Evolutionary conservation across 2,329 filamentous ascomycete genomes (phyloP).

Genomic region (Monilinia laxa): DNA sequence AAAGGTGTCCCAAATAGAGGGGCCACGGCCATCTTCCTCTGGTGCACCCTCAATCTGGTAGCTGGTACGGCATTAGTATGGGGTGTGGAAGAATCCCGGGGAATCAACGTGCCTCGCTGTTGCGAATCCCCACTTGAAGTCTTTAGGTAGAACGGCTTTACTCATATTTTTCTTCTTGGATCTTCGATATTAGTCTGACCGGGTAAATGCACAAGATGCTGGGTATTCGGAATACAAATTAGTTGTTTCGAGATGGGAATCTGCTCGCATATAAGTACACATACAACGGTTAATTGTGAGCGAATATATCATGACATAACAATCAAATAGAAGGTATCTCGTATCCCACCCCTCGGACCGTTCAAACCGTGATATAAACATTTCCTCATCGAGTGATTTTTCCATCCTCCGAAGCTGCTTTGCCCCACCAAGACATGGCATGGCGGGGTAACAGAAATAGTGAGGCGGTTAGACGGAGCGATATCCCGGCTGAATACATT

Average conservation of each 20-base stretch:
- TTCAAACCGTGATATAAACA: conserved; percentile 31
- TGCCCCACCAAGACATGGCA: conserved; percentile 27
- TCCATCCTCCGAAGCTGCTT: conserved; percentile 24
- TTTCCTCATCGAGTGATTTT: conserved; percentile 25
- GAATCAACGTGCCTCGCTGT: conserved; percentile 62
- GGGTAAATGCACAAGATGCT: conserved; percentile 20
- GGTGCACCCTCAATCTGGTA: conserved; percentile 84
- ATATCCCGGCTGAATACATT: conserved; percentile 3
- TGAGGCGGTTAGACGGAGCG: conserved; percentile 18
- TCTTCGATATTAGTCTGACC: conserved; percentile 7
- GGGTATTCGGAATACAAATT: neutral
- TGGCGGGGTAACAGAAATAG: conserved; percentile 7
- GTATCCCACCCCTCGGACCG: conserved; percentile 31
- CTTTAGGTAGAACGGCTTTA: conserved; percentile 54
- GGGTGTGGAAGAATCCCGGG: conserved; percentile 5
- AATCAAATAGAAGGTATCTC: neutral
- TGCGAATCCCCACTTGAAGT: conserved; percentile 79
- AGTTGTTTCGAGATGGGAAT: neutral
- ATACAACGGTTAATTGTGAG: conserved; percentile 17
- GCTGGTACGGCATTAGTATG: conserved; percentile 46
- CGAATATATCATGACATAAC: conserved; percentile 10
- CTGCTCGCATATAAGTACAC: conserved; percentile 21
- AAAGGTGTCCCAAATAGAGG: conserved; percentile 91
- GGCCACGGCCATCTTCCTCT: conserved; percentile 72
- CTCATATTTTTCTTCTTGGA: conserved; percentile 45